Base-by-base conservation (phyloP, 768 basidiomycete species). In the Tylopilus cervinicoccineus region DNA sequence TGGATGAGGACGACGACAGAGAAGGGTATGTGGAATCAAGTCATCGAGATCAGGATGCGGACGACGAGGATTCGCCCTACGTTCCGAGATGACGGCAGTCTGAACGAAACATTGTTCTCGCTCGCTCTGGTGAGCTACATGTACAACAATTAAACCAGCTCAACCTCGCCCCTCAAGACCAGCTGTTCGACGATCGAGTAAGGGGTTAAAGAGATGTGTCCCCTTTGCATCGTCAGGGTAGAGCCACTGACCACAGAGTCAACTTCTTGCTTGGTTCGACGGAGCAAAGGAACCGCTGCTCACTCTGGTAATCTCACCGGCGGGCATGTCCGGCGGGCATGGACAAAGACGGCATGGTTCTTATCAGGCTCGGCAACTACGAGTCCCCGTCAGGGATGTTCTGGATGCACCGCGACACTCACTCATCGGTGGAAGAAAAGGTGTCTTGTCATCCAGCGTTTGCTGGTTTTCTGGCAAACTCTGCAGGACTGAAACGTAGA, bases 341-440 rank as follows among this genome's bases (percentile, higher is more conserved):
- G 87, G 3, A 88, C 83, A 60, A 95, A 89, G 0, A 96, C 90
- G 0, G 90, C 83, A 0, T 76, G 74, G 3, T 79, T 73, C 61
- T 79, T 83, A 57, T 93, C 86, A 10, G 93, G 93, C 58, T 81
- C 74, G 0, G 84, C 74, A 13, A 93, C 93, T 96, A 63, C 47
- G 4, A 40, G 43, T 22, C n/a, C 17, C 31, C 50, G 48, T 49
- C 16, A 54, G 57, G 40, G 33, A 45, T 24, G 12, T 42, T 19
- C 34, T 17, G 28, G 24, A 10, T 11, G 8, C 19, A 40, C 17
- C 11, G 32, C 12, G 23, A 61, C 19, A 71, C 81, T 45, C 65
- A 84, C 79, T 77, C 88, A 85, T 94, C n/a, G 76, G 78, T 39
- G 80, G 87, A 55, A 84, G 77, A 59, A 87, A 84, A 10, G 80